Percentiles rank a stretch among this genome's conserved stretches.
Evolutionary conservation across 177 flowering plant species (phyloP).

Genomic region (Tripterygium wilfordii): DNA sequence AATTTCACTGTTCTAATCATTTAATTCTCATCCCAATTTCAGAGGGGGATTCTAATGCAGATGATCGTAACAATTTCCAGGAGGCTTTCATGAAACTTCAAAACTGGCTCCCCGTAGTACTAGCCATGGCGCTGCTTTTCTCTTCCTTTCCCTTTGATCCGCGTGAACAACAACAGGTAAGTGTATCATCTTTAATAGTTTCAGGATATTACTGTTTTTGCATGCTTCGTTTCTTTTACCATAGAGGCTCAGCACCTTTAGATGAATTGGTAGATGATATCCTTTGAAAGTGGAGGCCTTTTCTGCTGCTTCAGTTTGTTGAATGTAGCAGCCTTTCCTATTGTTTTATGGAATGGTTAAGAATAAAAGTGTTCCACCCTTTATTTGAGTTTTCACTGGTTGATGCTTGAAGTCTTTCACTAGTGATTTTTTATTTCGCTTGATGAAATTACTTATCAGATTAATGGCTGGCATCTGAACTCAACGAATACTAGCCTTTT

Average conservation of each 20-base stretch:
- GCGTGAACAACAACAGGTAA: constrained; percentile 65
- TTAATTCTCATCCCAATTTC: constrained; percentile 7
- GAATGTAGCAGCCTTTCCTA: no score
- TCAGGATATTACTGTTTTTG: background rate
- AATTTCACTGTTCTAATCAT: background rate
- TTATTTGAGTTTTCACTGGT: no score
- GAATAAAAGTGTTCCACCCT: no score
- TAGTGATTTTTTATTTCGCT: no score
- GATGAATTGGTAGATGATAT: no score
- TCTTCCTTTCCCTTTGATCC: constrained; percentile 50
- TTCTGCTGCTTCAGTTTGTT: no score
- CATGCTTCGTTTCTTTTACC: background rate
- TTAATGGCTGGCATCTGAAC: no score
- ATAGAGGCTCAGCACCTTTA: background rate
- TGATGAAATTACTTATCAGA: no score
- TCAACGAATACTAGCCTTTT: no score
- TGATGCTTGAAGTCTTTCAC: no score
- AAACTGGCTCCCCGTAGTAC: constrained; percentile 39
- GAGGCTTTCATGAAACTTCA: constrained; percentile 44
- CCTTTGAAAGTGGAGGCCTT: no score
- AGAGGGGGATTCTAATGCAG: constrained; percentile 63
- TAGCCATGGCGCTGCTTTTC: constrained; percentile 48
- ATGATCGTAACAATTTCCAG: constrained; percentile 49
- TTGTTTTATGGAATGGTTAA: no score
- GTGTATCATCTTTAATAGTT: background rate